Base-by-base conservation (phyloP, 176 grass and related monocot species). In the Musa beccarii region DNA sequence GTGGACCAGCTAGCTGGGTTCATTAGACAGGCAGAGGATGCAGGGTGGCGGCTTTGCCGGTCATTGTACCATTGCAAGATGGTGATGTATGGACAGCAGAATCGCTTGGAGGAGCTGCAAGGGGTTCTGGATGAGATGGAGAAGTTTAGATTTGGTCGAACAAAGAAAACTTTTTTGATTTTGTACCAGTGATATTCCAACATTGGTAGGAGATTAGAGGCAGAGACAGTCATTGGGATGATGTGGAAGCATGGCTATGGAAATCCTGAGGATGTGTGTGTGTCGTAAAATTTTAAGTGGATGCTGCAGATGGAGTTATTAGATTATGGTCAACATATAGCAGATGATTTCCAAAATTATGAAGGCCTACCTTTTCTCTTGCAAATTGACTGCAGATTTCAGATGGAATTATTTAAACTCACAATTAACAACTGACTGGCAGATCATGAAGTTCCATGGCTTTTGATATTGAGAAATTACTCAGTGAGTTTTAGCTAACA, bases 21-120 rank as follows among this genome's bases (percentile, higher is more conserved):
- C 82, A 59, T 89, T 56, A 84, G 29, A 53, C 81, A 29, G 12
- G 86, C 95, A 74, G 86, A 92, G 68, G 51, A 82, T 74, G 86
- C 91, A 1, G 86, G 91, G 1, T 94, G 95, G 95, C 91, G 81
- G 82, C 75, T 99, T 49, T 92, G 88, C 71, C 84, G 84, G 49
- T 89, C 90, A 76, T 76, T 99, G 76, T 94, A 94, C 74, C 91
- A 99, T 79, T 91, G 86, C 79, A 99, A 94, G 70, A 94, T 94
- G 95, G 84, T 84, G 64, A 94, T 99, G 95, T 99, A 94, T 86
- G 95, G 90, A 21, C 86, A 84, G 78, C 69, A 79, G 50, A 84
- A 75, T 1, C 85, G 84, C 22, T 74, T 99, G 51, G 63, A 78
- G 15, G 88, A 94, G 82, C 94, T 99, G 90, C 88, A 86, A 54